A percentile compares a stretch with the other conserved stretches of the same genome.
Conservation (phyloP, 768 basidiomycete species). For the Tricholoma flavovirens region DNA sequence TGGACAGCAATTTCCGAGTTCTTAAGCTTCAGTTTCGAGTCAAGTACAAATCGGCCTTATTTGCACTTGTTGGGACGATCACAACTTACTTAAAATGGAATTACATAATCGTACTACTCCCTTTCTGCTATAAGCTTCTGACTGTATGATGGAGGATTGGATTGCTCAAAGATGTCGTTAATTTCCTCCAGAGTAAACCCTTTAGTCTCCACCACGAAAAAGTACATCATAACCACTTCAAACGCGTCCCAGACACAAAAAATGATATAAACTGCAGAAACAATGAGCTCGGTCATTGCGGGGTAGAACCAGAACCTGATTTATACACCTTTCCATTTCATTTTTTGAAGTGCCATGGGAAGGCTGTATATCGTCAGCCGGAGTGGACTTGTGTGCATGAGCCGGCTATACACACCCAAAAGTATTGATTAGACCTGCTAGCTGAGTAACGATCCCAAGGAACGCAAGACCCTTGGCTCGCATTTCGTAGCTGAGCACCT, state of each 20-base stretch:
- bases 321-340: slow-evolving; percentile 43
- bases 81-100: too few species aligned
- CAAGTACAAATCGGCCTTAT: slow-evolving; percentile 20
- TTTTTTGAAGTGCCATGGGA: slow-evolving; percentile 39
- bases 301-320: neutral
- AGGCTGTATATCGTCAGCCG: slow-evolving; percentile 21
- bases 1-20: slow-evolving; percentile 22
- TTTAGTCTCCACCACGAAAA: slow-evolving; percentile 48
- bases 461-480: slow-evolving; percentile 50
- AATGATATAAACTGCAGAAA: slow-evolving; percentile 39
- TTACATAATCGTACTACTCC: neutral
- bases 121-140: slow-evolving; percentile 11
- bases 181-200: slow-evolving; percentile 47
- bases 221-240: slow-evolving; percentile 41
- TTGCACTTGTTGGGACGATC: slow-evolving; percentile 22
- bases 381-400: neutral
- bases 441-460: slow-evolving; percentile 38
- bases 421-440: slow-evolving; percentile 42
- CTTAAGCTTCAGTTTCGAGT: slow-evolving; percentile 19
- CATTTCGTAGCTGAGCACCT: slow-evolving; percentile 44
- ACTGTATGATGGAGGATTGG: slow-evolving; percentile 37
- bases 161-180: slow-evolving; percentile 38
- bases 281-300: neutral
- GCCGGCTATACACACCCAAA: slow-evolving; percentile 32
- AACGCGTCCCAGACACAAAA: slow-evolving; percentile 46